Conservation (phyloP, 768 basidiomycete genomes). For the Collybia nuda region DNA sequence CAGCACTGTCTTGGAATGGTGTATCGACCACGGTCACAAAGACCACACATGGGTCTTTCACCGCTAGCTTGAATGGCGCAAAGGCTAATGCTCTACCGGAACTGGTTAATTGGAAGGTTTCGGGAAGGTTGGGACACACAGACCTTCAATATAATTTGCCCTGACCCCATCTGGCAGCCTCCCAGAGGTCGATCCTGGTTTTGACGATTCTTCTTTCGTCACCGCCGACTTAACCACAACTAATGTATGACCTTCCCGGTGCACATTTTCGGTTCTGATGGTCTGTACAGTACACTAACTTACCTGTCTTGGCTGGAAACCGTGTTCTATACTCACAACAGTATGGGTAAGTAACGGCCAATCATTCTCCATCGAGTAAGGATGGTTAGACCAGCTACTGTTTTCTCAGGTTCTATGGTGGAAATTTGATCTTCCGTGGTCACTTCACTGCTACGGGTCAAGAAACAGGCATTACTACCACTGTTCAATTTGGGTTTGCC, state of each 20-base stretch:
- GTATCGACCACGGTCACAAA: constrained; percentile 17
- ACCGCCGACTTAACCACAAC: constrained; percentile 43
- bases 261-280: neutral
- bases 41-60: constrained; percentile 28
- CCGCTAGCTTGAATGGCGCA: constrained; percentile 18
- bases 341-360: constrained; percentile 37
- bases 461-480: constrained; percentile 44
- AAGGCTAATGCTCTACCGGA: constrained; percentile 28
- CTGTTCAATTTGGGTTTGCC: constrained; percentile 49
- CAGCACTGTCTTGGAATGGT: constrained; percentile 42
- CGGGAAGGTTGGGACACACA: constrained; percentile 33
- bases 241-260: constrained; percentile 29
- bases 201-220: constrained; percentile 49
- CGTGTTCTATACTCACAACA: constrained; percentile 51
- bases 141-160: neutral
- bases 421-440: constrained; percentile 52
- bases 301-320: constrained; percentile 41
- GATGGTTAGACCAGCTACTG: neutral
- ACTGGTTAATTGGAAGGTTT: constrained; percentile 44
- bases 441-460: constrained; percentile 48
- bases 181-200: constrained; percentile 45
- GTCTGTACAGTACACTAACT: constrained; percentile 43
- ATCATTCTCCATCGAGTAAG: neutral
- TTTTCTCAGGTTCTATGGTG: constrained; percentile 46
- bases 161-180: constrained; percentile 28